Percentiles rank a stretch among this genome's conserved stretches.
Conservation (phyloP, 192 early-diverging fungal species). For the Coemansia sp. region DNA sequence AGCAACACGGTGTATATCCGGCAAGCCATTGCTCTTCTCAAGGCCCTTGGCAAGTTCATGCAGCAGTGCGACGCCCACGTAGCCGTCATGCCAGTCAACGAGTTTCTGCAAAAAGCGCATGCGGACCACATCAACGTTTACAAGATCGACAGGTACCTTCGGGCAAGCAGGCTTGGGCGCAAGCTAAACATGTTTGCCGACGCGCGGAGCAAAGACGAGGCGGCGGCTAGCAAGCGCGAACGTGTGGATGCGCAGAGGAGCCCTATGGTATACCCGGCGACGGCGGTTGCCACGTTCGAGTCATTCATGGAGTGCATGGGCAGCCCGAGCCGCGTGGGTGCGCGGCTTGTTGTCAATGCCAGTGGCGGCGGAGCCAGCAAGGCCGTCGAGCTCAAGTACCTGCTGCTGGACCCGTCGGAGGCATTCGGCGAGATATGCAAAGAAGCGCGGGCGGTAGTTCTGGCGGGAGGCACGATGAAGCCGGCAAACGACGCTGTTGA, state of each 20-base stretch:
- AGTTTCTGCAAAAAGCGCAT: constrained; percentile 67
- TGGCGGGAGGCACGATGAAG: constrained; percentile 94
- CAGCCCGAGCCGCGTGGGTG: constrained; percentile 28
- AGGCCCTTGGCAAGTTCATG: constrained; percentile 58
- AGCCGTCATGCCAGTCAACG: constrained; percentile 60
- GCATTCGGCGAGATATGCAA: constrained; percentile 75
- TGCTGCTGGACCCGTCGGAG: constrained; percentile 84
- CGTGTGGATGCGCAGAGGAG: not conserved
- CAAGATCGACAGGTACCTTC: constrained; percentile 71
- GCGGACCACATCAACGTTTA: constrained; percentile 86
- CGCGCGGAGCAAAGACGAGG: not conserved
- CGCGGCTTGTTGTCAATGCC: constrained; percentile 28
- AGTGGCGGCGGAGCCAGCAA: not conserved
- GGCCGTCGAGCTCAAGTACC: constrained; percentile 68
- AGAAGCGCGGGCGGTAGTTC: constrained; percentile 78
- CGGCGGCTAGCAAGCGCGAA: not conserved
- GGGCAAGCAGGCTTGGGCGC: constrained; percentile 66
- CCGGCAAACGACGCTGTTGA: constrained; percentile 64
- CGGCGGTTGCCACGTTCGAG: constrained; percentile 36
- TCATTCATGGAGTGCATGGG: constrained; percentile 46
- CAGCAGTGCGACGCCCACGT: constrained; percentile 8
- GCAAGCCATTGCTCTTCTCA: constrained; percentile 68
- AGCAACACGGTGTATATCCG: constrained; percentile 77
- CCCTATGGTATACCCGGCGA: constrained; percentile 18
- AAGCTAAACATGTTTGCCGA: constrained; percentile 57